Evolutionary conservation across 163 green algal genomes (phyloP).

Genomic region (Prototheca wickerhamii): DNA sequence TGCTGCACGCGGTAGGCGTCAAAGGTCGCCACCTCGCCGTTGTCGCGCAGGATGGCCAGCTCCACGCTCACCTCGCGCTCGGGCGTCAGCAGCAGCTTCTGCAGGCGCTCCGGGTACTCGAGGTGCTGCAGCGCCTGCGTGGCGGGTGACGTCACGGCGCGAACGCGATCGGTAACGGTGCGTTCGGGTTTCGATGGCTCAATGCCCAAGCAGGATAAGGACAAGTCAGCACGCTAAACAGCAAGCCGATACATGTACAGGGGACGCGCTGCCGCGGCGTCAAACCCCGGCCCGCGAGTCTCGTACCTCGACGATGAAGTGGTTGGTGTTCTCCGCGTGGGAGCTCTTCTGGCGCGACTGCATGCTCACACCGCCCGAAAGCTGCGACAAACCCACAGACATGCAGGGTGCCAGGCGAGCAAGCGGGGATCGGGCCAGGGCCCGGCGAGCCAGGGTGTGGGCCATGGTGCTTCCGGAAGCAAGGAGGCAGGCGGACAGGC

Average conservation of each 20-base stretch:
- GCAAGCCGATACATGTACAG: neutral
- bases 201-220: neutral
- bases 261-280: too few species aligned
- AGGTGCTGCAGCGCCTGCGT: conserved; percentile 66
- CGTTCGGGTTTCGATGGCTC: neutral
- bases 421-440: neutral
- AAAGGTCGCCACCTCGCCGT: conserved; percentile 62
- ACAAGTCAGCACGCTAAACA: neutral
- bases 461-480: too few species aligned
- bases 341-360: conserved; percentile 20
- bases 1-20: conserved; percentile 82
- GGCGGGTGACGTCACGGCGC: too few species aligned
- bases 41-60: conserved; percentile 59
- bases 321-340: conserved; percentile 77
- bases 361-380: neutral
- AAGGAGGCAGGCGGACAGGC: too few species aligned
- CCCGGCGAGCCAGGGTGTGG: neutral
- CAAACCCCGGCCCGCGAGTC: neutral
- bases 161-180: too few species aligned
- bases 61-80: conserved; percentile 53
- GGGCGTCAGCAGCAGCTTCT: conserved; percentile 76
- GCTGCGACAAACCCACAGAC: neutral
- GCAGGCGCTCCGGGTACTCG: conserved; percentile 64
- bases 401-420: neutral
- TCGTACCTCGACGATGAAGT: conserved; percentile 65